Evolutionary conservation across 73 alveolate species (phyloP).

Genomic region (Tetrahymena malaccensis): DNA sequence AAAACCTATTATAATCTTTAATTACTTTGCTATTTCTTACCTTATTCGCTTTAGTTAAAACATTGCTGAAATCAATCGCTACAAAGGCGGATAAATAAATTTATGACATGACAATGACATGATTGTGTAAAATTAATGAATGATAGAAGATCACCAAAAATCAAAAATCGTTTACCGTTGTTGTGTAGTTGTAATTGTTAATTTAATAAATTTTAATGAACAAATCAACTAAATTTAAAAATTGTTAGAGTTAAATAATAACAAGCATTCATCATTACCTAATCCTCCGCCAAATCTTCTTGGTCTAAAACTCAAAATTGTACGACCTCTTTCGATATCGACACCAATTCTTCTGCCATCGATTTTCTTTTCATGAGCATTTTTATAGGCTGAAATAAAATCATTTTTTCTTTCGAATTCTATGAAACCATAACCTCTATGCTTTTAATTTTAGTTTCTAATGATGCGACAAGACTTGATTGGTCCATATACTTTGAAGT

Average conservation of each 20-base stretch:
- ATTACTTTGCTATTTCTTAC: not conserved
- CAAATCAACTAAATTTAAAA: not conserved
- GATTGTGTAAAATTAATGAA: not conserved
- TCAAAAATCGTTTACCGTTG: not conserved
- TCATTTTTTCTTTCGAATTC: conserved; percentile 81
- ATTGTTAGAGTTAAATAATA: not conserved
- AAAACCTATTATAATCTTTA: not conserved
- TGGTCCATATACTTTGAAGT: conserved; percentile 84
- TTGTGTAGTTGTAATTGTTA: no score
- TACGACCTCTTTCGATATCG: conserved; percentile 89
- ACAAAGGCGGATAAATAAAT: not conserved
- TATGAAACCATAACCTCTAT: conserved; percentile 93
- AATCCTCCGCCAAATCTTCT: conserved; percentile 88
- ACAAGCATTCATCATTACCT: conserved; percentile 28
- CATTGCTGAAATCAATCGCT: not conserved
- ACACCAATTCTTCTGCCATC: conserved; percentile 86
- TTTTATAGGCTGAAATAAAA: conserved; percentile 60
- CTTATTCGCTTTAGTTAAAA: not conserved
- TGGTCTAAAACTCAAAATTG: conserved; percentile 69
- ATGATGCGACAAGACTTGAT: conserved; percentile 71
- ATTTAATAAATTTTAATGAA: not conserved
- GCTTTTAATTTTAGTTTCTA: conserved; percentile 61
- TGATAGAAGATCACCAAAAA: not conserved
- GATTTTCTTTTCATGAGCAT: conserved; percentile 77
- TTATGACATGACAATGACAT: not conserved